Conservation (phyloP, 176 grass and related monocot genomes). For the Oryza officinalis region DNA sequence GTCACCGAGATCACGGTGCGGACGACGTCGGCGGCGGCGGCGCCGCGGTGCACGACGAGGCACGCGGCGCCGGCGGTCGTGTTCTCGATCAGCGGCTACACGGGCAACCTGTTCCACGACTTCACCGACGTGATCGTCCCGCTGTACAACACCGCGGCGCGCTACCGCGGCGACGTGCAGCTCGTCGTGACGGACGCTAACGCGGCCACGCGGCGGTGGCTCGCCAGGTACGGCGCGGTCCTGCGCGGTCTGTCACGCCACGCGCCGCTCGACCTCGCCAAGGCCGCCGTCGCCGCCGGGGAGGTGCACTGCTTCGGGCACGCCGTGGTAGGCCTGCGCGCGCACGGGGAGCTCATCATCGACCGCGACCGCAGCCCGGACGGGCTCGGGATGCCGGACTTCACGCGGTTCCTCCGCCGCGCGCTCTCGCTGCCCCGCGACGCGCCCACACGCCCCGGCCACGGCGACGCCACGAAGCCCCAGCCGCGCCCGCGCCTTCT, state of each 20-base stretch:
- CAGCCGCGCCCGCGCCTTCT: slow-evolving; percentile 46
- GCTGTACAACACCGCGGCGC: slow-evolving; percentile 42
- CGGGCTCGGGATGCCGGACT: slow-evolving; percentile 50
- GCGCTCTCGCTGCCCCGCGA: slow-evolving; percentile 38
- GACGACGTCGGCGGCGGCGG: not conserved
- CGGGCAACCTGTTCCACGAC: slow-evolving; percentile 61
- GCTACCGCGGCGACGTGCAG: slow-evolving; percentile 53
- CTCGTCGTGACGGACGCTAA: slow-evolving; percentile 40
- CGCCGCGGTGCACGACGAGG: slow-evolving; percentile 45
- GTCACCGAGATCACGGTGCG: slow-evolving; percentile 34
- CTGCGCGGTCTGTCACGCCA: slow-evolving; percentile 41
- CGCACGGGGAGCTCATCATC: slow-evolving; percentile 50
- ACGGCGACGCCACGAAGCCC: slow-evolving; percentile 13
- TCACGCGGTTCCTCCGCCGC: slow-evolving; percentile 38
- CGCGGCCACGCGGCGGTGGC: slow-evolving; percentile 43
- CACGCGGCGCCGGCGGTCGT: slow-evolving; percentile 47
- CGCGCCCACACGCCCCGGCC: slow-evolving; percentile 13
- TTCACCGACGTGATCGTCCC: slow-evolving; percentile 59
- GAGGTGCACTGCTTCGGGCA: slow-evolving; percentile 53
- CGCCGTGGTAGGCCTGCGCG: slow-evolving; percentile 42
- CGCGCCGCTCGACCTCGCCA: slow-evolving; percentile 35
- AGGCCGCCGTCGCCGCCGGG: slow-evolving; percentile 26
- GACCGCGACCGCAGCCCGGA: slow-evolving; percentile 33
- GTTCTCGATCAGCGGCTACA: slow-evolving; percentile 55
- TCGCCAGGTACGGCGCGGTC: slow-evolving; percentile 36